Evolutionary conservation across 163 green algal species (phyloP), one percentile per base, ranked within the genome.

Genomic region (Chlamydomonas reinhardtii): DNA sequence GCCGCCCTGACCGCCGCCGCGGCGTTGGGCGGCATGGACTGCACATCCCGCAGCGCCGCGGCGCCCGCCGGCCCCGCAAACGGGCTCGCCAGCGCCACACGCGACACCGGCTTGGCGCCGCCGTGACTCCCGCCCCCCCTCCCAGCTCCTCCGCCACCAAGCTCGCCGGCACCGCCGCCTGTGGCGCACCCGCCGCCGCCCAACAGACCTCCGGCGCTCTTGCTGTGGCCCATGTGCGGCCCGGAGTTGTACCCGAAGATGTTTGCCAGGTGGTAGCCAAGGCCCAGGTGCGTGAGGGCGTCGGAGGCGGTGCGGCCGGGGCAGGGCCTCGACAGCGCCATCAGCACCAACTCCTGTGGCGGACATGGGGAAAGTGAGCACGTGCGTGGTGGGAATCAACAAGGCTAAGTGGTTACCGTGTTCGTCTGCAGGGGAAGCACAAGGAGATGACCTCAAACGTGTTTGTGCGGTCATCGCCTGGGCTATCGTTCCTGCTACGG

Each of bases 261-360:
- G 48, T 71, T 37, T 2, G 79, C 79, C 25, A 86, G 54, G 69
- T 78, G 79, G 34, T 73, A 86, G 54, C 68, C 69, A 69, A 86
- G 69, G 17, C 69, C 69, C 54, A 78, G 8, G 68, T 86, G 79
- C 2, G 68, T 71, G 4, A 73, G 54, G 0, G 34, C 69, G 25
- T 78, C 69, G 17, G 34, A 34, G 32, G 32, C n/a, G 34, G 14
- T n/a, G 31, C 79, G 68, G 32, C 79, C 79, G n/a, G 79, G 79
- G 31, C 79, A 74, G 69, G 81, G 59, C 17, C 71, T 59, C 0
- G 71, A 74, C 11, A 87, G 81, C 29, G 81, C 81, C 81, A 87
- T 74, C 31, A 87, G 71, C 29, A 81, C 71, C 59, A 87, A n/a
- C 81, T 87, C 81, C 81, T 87, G 71, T 0, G 22, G 59, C 2